Conservation (phyloP, 345 rosid genomes). For the Eucalyptus leucophloia region DNA sequence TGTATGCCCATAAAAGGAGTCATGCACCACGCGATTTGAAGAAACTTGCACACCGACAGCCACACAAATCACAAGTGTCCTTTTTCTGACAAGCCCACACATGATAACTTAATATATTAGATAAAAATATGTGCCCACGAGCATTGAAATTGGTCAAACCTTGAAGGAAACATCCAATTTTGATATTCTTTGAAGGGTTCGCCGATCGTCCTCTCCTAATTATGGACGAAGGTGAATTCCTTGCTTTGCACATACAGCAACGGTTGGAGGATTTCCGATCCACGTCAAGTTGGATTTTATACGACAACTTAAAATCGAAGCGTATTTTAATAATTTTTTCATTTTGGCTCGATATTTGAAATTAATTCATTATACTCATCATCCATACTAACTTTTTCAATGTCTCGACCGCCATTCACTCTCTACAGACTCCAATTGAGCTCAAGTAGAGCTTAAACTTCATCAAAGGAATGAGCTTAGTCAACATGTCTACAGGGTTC, state of each 20-base stretch:
- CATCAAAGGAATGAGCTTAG: background rate
- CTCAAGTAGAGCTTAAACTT: too few relatives aligned
- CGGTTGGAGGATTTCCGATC: background rate
- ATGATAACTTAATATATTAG: background rate
- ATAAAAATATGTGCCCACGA: background rate
- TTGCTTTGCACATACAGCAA: background rate
- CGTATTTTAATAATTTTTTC: background rate
- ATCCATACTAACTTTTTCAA: background rate
- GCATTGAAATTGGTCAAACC: background rate
- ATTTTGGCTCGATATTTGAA: background rate
- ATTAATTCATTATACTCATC: background rate
- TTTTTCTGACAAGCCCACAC: background rate
- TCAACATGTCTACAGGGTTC: background rate
- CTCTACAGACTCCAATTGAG: background rate
- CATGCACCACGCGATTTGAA: background rate
- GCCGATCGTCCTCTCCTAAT: background rate
- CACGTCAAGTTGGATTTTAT: background rate
- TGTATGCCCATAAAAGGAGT: background rate
- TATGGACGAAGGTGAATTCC: background rate
- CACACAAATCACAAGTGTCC: background rate
- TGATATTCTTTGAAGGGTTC: background rate
- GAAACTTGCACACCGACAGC: background rate
- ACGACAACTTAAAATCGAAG: background rate
- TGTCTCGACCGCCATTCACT: fast-evolving
- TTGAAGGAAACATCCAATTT: background rate